Percentiles rank a stretch among this genome's conserved stretches.
Evolutionary conservation across 1,284 basidiomycete genomes (phyloP).

Genomic region (Apiotrichum sp.): DNA sequence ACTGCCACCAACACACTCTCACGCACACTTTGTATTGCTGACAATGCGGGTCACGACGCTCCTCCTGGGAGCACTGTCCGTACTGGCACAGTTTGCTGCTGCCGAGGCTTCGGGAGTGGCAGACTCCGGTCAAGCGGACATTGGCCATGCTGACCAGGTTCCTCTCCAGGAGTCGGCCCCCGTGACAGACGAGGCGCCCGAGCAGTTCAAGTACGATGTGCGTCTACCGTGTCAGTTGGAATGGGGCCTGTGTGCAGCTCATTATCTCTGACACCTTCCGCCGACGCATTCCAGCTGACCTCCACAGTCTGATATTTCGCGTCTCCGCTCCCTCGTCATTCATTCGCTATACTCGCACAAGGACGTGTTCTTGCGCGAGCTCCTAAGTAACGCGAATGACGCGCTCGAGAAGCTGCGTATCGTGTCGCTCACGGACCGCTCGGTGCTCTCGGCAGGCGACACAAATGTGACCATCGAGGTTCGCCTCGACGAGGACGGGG

Average conservation of each 20-base stretch:
- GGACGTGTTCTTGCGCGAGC: constrained; percentile 87
- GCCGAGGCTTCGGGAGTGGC: constrained; percentile 47
- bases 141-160: too few relatives aligned
- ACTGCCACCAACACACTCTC: too few relatives aligned
- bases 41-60: constrained; percentile 24
- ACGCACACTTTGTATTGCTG: neutral
- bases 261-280: neutral
- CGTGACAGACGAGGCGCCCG: constrained; percentile 50
- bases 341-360: constrained; percentile 57
- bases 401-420: constrained; percentile 88
- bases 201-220: constrained; percentile 63
- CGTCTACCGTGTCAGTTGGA: constrained; percentile 19
- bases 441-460: constrained; percentile 56
- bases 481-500: constrained; percentile 54
- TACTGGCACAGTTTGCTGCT: constrained; percentile 52
- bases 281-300: neutral
- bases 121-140: too few relatives aligned
- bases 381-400: constrained; percentile 91
- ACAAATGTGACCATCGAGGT: constrained; percentile 83
- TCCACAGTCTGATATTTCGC: constrained; percentile 77
- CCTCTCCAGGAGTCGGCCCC: too few relatives aligned
- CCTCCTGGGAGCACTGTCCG: constrained; percentile 25
- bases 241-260: neutral
- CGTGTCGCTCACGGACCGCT: constrained; percentile 71
- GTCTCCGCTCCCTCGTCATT: constrained; percentile 84